These are phyloP conservation scores for Euryodendron excelsum DNA, from an alignment of 148 eudicot species.

Conservation along the genomic window DNA sequence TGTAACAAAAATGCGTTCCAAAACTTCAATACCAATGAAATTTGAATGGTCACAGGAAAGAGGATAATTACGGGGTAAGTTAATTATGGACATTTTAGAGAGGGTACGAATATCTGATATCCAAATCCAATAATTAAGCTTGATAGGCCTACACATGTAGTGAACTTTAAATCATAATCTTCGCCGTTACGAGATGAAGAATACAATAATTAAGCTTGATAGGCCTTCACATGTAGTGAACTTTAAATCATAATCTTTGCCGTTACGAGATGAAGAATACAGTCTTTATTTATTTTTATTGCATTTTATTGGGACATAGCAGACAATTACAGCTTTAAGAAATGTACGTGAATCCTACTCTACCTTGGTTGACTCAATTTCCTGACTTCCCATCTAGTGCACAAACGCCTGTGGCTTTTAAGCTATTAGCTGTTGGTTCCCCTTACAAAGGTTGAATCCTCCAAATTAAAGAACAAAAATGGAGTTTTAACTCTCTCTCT, in stretches of 20 bases:
- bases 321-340: neutral
- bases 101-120: neutral
- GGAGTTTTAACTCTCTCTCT: neutral
- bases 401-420: neutral
- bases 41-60: neutral
- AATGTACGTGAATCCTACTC: neutral
- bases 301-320: neutral
- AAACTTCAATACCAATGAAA: neutral
- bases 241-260: neutral
- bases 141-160: neutral
- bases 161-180: neutral
- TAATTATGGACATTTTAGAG: too few relatives aligned
- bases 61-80: neutral
- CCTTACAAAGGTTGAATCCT: neutral
- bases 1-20: too few relatives aligned
- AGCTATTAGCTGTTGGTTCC: neutral
- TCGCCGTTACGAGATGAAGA: neutral
- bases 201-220: neutral
- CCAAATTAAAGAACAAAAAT: neutral
- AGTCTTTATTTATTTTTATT: neutral
- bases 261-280: neutral
- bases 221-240: neutral
- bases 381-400: neutral
- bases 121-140: too few relatives aligned
- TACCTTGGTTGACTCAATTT: neutral